Evolutionary conservation across 495 filamentous ascomycete species (phyloP), one percentile per base, ranked within the genome.

Genomic region (Aspergillus coremiiformis): DNA sequence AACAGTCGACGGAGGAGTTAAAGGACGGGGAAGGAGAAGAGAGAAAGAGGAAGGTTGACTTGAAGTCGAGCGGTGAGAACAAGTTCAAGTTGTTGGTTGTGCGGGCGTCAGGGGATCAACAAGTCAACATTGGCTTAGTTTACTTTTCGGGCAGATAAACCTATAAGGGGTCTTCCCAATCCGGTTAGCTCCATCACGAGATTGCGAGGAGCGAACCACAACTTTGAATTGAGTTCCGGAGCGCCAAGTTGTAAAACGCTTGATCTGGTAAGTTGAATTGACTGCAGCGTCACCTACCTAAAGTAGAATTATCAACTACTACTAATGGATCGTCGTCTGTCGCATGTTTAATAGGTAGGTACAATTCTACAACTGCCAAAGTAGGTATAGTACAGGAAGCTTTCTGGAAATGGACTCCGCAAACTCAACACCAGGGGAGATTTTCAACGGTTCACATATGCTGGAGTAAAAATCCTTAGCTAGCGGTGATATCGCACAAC

Each of bases 71-170:
- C 62, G 62, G 62, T 65, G 59, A 62, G 55, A n/a, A n/a, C 44
- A 44, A 37, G 49, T 33, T 35, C 39, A 52, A 52, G 51, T 54
- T 59, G 61, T 61, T 62, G 62, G 65, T 63, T 68, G 64, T 67
- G 67, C 63, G 68, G 63, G 65, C 56, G 64, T 58, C 62, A 19
- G 33, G 64, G 60, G 60, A 67, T 66, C 62, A 67, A 67, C 66
- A 68, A 68, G 37, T 49, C 45, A 54, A 43, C 61, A 60, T 55
- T 51, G 54, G 54, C 60, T 37, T 37, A 15, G 37, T 49, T 49
- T 19, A 17, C 14, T 22, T 50, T 60, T 58, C 51, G 55, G 48
- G 62, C 58, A 58, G 56, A 58, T 45, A 58, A 54, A 47, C n/a
- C n/a, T n/a, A n/a, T 44, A 51, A 66, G 68, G 60, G 56, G 44